These are phyloP conservation scores for Yamadazyma oceani DNA, from an alignment of 1,139 yeast species.

Conservation along the genomic window DNA sequence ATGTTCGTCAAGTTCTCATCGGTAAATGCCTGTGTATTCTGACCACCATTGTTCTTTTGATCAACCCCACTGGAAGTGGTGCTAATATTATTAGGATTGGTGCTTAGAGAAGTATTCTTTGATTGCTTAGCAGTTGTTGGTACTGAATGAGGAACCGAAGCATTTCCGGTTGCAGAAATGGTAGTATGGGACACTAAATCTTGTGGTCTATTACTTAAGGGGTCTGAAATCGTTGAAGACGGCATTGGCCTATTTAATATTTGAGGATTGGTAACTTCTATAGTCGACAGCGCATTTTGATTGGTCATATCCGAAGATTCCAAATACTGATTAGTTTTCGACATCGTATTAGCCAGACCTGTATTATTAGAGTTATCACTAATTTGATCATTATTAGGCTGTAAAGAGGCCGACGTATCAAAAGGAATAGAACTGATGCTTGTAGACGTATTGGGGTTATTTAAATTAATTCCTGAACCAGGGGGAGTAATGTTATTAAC, in stretches of 20 bases:
- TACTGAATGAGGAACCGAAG: too few relatives aligned
- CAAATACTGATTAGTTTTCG: too few relatives aligned
- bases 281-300: too few relatives aligned
- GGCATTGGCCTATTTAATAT: not conserved
- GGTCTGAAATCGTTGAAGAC: not conserved
- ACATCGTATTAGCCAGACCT: too few relatives aligned
- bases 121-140: not conserved
- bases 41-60: too few relatives aligned
- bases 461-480: constrained; percentile 2
- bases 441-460: constrained; percentile 1
- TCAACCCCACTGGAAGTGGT: not conserved
- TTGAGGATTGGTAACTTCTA: not conserved
- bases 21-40: too few relatives aligned
- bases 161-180: not conserved
- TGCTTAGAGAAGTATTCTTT: too few relatives aligned
- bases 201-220: not conserved
- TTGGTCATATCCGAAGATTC: too few relatives aligned
- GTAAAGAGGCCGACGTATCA: not conserved
- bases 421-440: not conserved
- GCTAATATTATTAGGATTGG: too few relatives aligned
- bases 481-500: not conserved
- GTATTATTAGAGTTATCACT: not conserved
- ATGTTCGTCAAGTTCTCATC: constrained; percentile 13
- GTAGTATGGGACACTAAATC: not conserved
- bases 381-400: not conserved